Base-by-base conservation (phyloP, 345 rosid genomes). In the Punica granatum region DNA sequence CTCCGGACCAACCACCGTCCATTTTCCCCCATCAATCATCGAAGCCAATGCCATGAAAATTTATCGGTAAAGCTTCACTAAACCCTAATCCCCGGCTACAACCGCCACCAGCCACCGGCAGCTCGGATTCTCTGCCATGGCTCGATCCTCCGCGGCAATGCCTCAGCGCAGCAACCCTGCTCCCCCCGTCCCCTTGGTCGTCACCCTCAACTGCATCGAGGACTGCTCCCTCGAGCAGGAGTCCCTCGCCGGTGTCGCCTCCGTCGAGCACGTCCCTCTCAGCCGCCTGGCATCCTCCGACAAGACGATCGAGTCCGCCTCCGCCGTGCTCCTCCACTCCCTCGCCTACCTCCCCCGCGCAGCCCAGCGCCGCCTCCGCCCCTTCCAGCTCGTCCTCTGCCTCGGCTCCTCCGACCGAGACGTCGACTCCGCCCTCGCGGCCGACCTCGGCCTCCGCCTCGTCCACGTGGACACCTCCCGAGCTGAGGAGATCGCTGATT, bases 341-440 rank as follows among this genome's bases (percentile, higher is more conserved):
- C 92, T 95, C 31, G 88, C 96, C 21, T 92, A 81, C 85, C 92
- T 95, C 64, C 99, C 99, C n/a, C 97, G 98, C 7, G 99, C 99
- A 25, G 99, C 97, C 60, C 98, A 95, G 70, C 97, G 98, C 63
- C 90, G 96, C 18, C 94, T 95, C 82, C 96, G 93, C 25, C 94
- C 98, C 63, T 82, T 84, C 81, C 99, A 95, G 84, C 96, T 95
- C 72, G 77, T 92, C 69, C 86, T 95, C 15, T 95, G 98, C 75
- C 92, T 95, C 65, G 99, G 99, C 62, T 91, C 99, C 18, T 72
- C 97, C 60, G 98, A 95, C 84, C 96, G 96, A 34, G 78, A 87
- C 14, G 93, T 90, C 37, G 99, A 95, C 82, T 89, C 97, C 33
- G 84, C 92, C 68, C 88, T 95, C 46, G 99, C 98, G 10, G 72